Evolutionary conservation across 257 asterid genomes (phyloP).

Genomic region (Solanum corneliomulleri): DNA sequence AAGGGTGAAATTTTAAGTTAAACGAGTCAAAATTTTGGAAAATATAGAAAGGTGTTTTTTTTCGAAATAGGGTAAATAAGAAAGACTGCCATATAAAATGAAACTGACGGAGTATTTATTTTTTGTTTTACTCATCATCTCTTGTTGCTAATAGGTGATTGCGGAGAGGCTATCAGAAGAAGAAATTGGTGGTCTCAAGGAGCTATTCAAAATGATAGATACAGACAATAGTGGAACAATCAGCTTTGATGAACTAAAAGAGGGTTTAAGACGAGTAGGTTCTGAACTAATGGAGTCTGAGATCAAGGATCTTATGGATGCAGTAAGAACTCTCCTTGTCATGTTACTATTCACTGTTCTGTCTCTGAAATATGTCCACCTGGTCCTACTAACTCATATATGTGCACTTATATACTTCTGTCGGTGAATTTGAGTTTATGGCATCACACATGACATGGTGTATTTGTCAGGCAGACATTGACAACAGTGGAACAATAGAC

Average conservation of each 20-base stretch:
- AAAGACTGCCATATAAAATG: neutral
- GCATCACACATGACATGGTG: neutral
- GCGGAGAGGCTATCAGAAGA: slow-evolving; percentile 92
- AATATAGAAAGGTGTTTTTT: neutral
- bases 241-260: slow-evolving; percentile 85
- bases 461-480: slow-evolving; percentile 70
- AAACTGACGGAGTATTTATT: neutral
- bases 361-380: neutral
- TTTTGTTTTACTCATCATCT: neutral
- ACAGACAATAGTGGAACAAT: slow-evolving; percentile 87
- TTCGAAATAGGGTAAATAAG: neutral
- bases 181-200: slow-evolving; percentile 90
- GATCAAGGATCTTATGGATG: slow-evolving; percentile 83
- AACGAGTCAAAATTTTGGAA: neutral
- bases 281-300: slow-evolving; percentile 94
- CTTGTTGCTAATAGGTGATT: slow-evolving; percentile 42
- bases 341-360: neutral
- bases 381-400: neutral
- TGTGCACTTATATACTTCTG: neutral
- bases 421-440: neutral
- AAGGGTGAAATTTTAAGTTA: neutral
- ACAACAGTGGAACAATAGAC: slow-evolving; percentile 86
- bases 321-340: slow-evolving; percentile 31
- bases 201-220: slow-evolving; percentile 85
- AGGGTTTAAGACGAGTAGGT: slow-evolving; percentile 77